Evolutionary conservation across 345 rosid species (phyloP), one percentile per base, ranked within the genome.

Genomic region (Salix arbutifolia): DNA sequence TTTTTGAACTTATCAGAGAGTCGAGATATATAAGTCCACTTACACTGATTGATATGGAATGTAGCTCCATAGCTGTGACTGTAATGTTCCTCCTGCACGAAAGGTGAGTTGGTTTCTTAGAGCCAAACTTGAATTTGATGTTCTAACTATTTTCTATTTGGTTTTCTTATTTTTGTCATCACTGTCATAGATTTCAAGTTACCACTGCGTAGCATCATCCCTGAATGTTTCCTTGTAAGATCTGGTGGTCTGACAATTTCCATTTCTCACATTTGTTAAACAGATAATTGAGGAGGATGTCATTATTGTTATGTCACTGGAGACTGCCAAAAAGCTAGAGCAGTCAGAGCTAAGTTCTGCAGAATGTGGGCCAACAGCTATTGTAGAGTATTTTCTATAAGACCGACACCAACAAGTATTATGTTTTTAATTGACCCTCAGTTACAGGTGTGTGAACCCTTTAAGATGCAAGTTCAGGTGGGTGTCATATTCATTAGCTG

Each of bases 281-380:
- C 74, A 96, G 99, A 96, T 93, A 80, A 91, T 96, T 73, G 98
- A 96, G 96, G 98, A 96, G 83, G 97, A 98, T 79, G 97, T 98
- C 76, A 92, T 96, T 44, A 96, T 97, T 31, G 97, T 92, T 80
- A 96, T 98, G 70, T 92, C 99, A 8, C 26, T 48, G 83, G 90
- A 86, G 80, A 93, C 97, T 0, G 88, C 90, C 1, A 96, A 87
- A 84, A 90, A 88, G 85, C 92, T 96, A 81, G 99, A 96, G 87
- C 98, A 96, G 82, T 98, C 99, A n/a, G 99, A 96, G 72, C 86
- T 95, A 85, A 91, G 99, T 87, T 84, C 93, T 80, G 99, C 99
- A 76, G 89, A 91, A 86, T 79, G 99, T 93, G 60, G 92, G 87
- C 80, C 93, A 96, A 98, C 99, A 48, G 98, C 99, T 77, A 93